phyloP scores from a whole-genome alignment of 345 rosid genomes.

The Camelina neglecta region DNA sequence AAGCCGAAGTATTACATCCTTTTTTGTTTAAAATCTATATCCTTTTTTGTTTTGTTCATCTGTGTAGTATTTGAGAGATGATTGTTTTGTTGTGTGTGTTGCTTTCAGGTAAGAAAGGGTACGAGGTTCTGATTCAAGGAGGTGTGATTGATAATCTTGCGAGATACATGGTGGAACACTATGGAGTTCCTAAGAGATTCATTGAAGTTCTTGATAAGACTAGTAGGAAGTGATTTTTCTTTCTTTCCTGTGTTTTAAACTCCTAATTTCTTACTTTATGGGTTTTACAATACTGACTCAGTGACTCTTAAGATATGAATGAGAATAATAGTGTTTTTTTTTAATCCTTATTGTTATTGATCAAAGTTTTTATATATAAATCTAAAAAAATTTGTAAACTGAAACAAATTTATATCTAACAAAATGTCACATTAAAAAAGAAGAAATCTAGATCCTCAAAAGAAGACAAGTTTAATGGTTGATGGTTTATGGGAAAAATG shows the following conservation, averaged over 20 bases:
- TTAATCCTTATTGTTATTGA: too few relatives aligned
- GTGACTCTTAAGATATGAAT: neutral
- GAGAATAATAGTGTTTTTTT: neutral
- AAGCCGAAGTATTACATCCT: conserved; percentile 56
- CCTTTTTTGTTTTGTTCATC: neutral
- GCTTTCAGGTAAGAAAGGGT: conserved; percentile 87
- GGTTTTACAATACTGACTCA: neutral
- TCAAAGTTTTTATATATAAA: too few relatives aligned
- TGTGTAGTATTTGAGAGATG: conserved; percentile 23
- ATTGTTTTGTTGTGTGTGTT: conserved; percentile 27
- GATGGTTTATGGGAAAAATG: too few relatives aligned
- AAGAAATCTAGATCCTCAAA: too few relatives aligned
- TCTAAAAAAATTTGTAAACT: too few relatives aligned
- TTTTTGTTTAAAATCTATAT: neutral
- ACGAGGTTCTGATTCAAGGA: conserved; percentile 90
- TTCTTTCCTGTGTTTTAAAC: neutral
- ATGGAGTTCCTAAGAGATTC: conserved; percentile 80
- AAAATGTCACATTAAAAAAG: too few relatives aligned
- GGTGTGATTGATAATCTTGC: conserved; percentile 89
- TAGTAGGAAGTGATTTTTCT: conserved; percentile 60
- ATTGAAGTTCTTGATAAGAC: conserved; percentile 97
- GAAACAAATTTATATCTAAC: too few relatives aligned
- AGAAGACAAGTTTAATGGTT: too few relatives aligned
- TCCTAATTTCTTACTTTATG: neutral
- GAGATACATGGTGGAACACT: conserved; percentile 79